Base-by-base conservation (phyloP, 2,329 filamentous ascomycete genomes). In the Xylaria sp. region DNA sequence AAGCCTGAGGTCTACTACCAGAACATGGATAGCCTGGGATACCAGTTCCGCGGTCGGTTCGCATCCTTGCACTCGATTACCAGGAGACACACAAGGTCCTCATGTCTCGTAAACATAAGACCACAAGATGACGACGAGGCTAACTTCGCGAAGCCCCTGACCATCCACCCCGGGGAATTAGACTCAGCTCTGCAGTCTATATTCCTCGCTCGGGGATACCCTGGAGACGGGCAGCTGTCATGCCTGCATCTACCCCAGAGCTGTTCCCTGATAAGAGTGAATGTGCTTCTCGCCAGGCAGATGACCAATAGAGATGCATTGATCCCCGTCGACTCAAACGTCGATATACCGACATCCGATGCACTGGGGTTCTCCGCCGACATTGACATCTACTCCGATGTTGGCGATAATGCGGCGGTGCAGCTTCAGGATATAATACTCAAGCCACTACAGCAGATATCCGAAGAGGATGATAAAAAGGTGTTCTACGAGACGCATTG, bases 401-500 rank as follows among this genome's bases (percentile, higher is more conserved):
- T n/a, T 28, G 45, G 35, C 17, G 33, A 31, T 15, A 40, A 50
- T 33, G 55, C 55, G 14, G 55, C 45, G 21, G 21, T 51, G 23
- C 56, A 59, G 56, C 19, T 57, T 23, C 45, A 49, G 4, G 54
- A 17, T 57, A 38, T 49, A 57, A 38, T 23, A 25, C 43, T 57
- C 53, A 57, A 46, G 40, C 53, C 53, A 35, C n/a, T 57, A 37
- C 11, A 21, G 42, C 38, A 47, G 17, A 57, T 31, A 35, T 47
- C 59, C 31, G 28, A 53, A 5, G 56, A 60, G 4, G 56, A 63
- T 11, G 58, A 63, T 35, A 61, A 21, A 23, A 55, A 56, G 37
- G 43, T 61, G 28, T 61, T 61, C n/a, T 61, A 35, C 11, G 25
- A 49, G 37, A 46, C 56, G 21, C 33, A 63, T 21, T 68, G 64